A percentile compares a stretch with the other conserved stretches of the same genome.
Evolutionary conservation across 495 filamentous ascomycete species (phyloP).

Genomic region (Lasiosphaeris hirsuta): DNA sequence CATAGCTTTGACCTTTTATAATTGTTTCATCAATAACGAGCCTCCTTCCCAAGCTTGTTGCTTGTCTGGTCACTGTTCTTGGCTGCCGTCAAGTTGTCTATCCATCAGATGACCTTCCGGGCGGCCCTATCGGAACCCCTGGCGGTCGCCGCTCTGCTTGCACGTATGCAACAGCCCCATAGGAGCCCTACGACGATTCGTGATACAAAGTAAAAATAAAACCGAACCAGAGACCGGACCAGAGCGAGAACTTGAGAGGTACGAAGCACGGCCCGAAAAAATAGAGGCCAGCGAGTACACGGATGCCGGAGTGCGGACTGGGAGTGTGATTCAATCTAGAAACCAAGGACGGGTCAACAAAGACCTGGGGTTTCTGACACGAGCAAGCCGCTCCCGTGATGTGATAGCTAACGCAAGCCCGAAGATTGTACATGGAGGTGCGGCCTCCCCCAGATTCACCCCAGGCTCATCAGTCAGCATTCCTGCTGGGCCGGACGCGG

Average conservation of each 20-base stretch:
- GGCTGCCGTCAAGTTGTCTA: background rate
- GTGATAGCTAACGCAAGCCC: slow-evolving; percentile 1
- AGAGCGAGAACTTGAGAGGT: background rate
- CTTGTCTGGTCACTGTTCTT: slow-evolving; percentile 1
- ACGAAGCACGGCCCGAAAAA: background rate
- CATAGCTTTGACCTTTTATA: slow-evolving; percentile 9
- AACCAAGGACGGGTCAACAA: background rate
- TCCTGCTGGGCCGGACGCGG: slow-evolving; percentile 5
- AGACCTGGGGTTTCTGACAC: background rate
- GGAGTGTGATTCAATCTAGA: slow-evolving; percentile 3
- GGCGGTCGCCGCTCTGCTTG: background rate
- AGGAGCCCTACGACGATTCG: background rate
- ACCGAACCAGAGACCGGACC: background rate
- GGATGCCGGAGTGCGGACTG: background rate
- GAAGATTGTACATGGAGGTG: background rate
- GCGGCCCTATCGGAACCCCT: background rate
- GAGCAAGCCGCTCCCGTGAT: slow-evolving; percentile 2
- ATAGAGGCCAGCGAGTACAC: background rate
- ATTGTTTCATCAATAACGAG: slow-evolving; percentile 5
- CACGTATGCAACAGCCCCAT: background rate
- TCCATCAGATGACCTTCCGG: background rate
- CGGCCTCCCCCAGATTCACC: background rate
- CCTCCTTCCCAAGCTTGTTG: slow-evolving; percentile 1
- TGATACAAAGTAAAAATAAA: background rate
- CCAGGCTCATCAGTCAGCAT: slow-evolving; percentile 11